Percentiles rank a stretch among this genome's conserved stretches.
phyloP scores from a whole-genome alignment of 1,284 basidiomycete genomes.

The Xerocomus amazonicus region DNA sequence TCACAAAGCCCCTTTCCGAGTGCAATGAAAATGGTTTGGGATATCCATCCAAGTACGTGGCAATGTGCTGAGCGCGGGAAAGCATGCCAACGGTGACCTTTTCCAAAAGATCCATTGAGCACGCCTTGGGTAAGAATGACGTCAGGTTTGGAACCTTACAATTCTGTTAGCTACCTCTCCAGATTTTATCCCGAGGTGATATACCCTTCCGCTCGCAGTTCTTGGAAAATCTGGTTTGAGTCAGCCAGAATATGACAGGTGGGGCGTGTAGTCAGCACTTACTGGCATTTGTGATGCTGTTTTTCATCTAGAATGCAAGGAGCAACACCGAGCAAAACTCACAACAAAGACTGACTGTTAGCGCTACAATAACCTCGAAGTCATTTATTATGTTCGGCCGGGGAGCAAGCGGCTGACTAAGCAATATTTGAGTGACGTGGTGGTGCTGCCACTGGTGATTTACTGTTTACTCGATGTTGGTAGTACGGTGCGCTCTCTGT shows the following conservation, averaged over 20 bases:
- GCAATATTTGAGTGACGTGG: neutral
- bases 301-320: slow-evolving; percentile 19
- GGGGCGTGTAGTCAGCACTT: slow-evolving; percentile 13
- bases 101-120: slow-evolving; percentile 1
- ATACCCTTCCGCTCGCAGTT: slow-evolving; percentile 66
- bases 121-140: neutral
- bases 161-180: slow-evolving; percentile 83
- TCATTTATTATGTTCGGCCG: too few species aligned
- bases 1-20: slow-evolving; percentile 78
- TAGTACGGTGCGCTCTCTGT: too few species aligned
- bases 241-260: neutral
- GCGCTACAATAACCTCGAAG: too few species aligned
- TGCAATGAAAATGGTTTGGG: slow-evolving; percentile 59
- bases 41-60: slow-evolving; percentile 54
- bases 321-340: neutral
- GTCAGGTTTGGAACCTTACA: slow-evolving; percentile 38
- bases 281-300: slow-evolving; percentile 29
- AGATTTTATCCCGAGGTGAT: slow-evolving; percentile 70
- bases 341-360: too few species aligned
- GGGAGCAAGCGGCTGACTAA: neutral
- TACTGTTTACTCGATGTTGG: too few species aligned
- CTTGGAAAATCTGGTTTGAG: slow-evolving; percentile 62
- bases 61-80: slow-evolving; percentile 62
- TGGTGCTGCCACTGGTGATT: too few species aligned
- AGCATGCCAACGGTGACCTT: slow-evolving; percentile 77